phyloP scores from a whole-genome alignment of 441 rosid species.

The Eruca vesicaria region DNA sequence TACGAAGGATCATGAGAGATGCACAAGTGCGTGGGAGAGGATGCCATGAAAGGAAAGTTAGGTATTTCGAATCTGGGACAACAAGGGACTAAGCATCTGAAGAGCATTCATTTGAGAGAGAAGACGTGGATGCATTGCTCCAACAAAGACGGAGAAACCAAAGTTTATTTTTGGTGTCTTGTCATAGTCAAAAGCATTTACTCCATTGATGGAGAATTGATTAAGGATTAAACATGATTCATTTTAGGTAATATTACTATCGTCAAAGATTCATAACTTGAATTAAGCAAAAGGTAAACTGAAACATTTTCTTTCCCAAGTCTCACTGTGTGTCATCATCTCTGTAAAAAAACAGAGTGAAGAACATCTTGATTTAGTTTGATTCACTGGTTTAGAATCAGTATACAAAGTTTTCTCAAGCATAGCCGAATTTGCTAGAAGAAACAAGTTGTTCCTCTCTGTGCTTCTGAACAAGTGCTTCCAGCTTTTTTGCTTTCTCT shows the following conservation, averaged over 20 bases:
- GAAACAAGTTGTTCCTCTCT: conserved; percentile 25
- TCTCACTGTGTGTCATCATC: not conserved
- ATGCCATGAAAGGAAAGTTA: conserved; percentile 33
- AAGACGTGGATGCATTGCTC: conserved; percentile 27
- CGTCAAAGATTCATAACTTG: not conserved
- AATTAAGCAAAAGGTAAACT: not conserved
- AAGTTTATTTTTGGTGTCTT: conserved; percentile 26
- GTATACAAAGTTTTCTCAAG: conserved; percentile 14
- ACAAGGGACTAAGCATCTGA: conserved; percentile 25
- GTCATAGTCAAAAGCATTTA: conserved; percentile 2
- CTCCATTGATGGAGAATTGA: not conserved
- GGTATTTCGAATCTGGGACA: conserved; percentile 29
- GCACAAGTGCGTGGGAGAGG: too few species aligned
- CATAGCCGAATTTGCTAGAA: conserved; percentile 4
- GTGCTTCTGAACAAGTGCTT: conserved; percentile 38
- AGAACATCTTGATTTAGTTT: conserved; percentile 2
- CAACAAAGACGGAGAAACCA: conserved; percentile 44
- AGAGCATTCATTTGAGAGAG: conserved; percentile 22
- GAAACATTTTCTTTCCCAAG: too few species aligned
- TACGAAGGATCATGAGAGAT: conserved; percentile 22
- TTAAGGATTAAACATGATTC: not conserved
- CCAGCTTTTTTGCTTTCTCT: conserved; percentile 38
- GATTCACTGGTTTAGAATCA: not conserved
- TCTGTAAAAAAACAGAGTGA: not conserved
- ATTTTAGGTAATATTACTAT: not conserved